These are phyloP conservation scores for Paradendryphiella salina DNA, from an alignment of 2,329 filamentous ascomycete species.

Conservation along the genomic window DNA sequence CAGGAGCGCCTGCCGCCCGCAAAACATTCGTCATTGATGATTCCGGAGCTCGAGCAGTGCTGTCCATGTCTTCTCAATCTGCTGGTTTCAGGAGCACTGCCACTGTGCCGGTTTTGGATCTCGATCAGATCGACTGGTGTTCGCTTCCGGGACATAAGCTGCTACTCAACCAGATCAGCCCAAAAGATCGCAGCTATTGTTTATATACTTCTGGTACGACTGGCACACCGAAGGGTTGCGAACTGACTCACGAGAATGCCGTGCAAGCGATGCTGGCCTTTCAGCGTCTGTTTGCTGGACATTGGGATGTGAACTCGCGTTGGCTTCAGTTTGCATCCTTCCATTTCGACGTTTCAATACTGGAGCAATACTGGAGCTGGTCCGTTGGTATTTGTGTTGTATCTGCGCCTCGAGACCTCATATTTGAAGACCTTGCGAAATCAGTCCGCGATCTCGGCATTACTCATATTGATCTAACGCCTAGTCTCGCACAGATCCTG, in stretches of 20 bases:
- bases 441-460: constrained; percentile 73
- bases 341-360: constrained; percentile 90
- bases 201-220: constrained; percentile 89
- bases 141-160: constrained; percentile 43
- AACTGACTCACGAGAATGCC: constrained; percentile 84
- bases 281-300: constrained; percentile 71
- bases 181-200: constrained; percentile 73
- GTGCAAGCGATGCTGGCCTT: constrained; percentile 91
- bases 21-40: constrained; percentile 79
- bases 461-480: constrained; percentile 90
- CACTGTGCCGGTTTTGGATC: constrained; percentile 50
- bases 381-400: constrained; percentile 84
- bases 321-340: constrained; percentile 95
- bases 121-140: constrained; percentile 50
- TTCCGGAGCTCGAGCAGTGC: constrained; percentile 65
- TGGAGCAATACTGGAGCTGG: constrained; percentile 97
- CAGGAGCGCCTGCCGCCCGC: constrained; percentile 69
- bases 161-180: constrained; percentile 30
- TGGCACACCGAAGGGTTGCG: constrained; percentile 82
- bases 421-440: constrained; percentile 78
- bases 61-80: constrained; percentile 59
- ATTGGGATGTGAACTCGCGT: constrained; percentile 73
- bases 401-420: constrained; percentile 77
- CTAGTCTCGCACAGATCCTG: constrained; percentile 77
- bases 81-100: constrained; percentile 43